These are phyloP conservation scores for Bauhinia variegata DNA, from an alignment of 306 rosid genomes.

Conservation along the genomic window DNA sequence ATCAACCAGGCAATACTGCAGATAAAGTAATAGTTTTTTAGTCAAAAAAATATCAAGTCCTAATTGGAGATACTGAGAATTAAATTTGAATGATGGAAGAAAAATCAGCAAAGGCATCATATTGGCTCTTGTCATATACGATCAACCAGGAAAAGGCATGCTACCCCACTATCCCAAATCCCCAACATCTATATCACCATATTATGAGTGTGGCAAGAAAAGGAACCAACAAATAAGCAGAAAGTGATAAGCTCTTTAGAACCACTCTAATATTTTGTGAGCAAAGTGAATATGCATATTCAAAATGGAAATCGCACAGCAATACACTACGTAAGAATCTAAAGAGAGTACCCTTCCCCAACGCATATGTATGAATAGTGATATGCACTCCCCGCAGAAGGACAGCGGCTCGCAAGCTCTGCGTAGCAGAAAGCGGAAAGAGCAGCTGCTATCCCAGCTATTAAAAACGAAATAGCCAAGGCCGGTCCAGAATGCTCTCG, in stretches of 20 bases:
- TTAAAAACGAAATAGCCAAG: conserved; percentile 71
- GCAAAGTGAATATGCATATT: neutral
- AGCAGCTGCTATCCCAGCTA: conserved; percentile 91
- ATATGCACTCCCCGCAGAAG: conserved; percentile 99
- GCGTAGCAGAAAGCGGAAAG: conserved; percentile 99
- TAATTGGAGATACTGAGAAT: conserved; percentile 10
- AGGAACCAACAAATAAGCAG: neutral
- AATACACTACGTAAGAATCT: conserved; percentile 1
- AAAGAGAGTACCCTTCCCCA: conserved; percentile 81
- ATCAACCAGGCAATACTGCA: conserved; percentile 91
- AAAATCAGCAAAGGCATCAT: conserved; percentile 7
- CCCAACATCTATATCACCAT: conserved; percentile 2
- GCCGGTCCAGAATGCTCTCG: conserved; percentile 93
- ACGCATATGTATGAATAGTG: conserved; percentile 90
- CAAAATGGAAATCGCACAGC: neutral
- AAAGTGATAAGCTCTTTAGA: conserved; percentile 1
- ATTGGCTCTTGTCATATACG: neutral
- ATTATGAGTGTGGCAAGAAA: neutral
- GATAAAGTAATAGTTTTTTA: conserved; percentile 26
- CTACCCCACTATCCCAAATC: neutral
- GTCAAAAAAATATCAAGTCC: conserved; percentile 7
- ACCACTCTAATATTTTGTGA: neutral
- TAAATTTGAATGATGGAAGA: neutral
- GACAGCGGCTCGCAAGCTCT: conserved; percentile 90
- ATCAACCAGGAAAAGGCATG: neutral